Base-by-base conservation (phyloP, 257 asterid species). In the Cordia subcordata region DNA sequence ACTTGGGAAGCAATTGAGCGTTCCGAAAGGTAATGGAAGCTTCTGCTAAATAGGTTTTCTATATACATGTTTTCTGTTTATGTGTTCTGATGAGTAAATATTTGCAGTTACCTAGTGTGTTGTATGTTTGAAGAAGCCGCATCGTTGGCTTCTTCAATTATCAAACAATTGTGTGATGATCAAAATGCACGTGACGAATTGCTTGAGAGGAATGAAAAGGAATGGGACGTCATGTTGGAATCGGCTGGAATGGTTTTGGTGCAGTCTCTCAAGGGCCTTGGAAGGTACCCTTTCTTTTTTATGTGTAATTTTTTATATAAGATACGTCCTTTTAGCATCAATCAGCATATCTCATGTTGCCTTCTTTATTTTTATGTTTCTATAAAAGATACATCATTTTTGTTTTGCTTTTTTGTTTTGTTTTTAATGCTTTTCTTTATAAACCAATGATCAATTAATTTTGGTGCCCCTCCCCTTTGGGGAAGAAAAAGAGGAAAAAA, bases 231-330 rank as follows among this genome's bases (percentile, higher is more conserved):
- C 55, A 73, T 82, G 94, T 61, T 79, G 81, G 95, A 85, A 77
- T 84, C 96, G 52, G 86, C 95, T 35, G 96, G 87, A 19, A 91
- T 91, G 98, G 87, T 85, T 70, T 65, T 88, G 57, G 98, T 84
- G 44, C 98, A 88, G 69, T 88, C 98, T 58, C 65, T 71, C 78
- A 79, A 80, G 58, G 84, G 79, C 56, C 72, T 75, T 47, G 71
- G 73, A 61, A 85, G 96, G 98, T 91, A 60, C 70, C 35, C 64
- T 39, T 10, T n/a, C 38, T 62, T 13, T 8, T 62, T 55, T 33
- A 22, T 45, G 8, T 22, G 14, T 22, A 38, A 9, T 56, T 33
- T 8, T 19, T 58, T 5, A 56, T 16, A 14, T 27, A 12, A 39
- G 15, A 45, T 63, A 15, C 8, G 13, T 21, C 21, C 5, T 33